Conservation (phyloP, 331 rosid species). For the Prunus yedoensis region DNA sequence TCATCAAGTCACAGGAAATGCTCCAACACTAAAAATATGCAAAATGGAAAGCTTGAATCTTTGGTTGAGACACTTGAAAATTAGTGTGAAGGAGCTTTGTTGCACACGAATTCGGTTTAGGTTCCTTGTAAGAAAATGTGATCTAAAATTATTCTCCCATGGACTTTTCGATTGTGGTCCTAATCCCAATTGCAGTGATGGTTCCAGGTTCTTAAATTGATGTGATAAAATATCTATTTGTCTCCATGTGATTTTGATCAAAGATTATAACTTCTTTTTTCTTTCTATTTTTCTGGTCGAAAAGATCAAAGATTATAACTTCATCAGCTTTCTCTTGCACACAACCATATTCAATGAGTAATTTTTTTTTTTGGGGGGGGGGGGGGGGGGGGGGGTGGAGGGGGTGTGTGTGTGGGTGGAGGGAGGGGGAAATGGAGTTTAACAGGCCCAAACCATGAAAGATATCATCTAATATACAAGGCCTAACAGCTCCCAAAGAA, state of each 20-base stretch:
- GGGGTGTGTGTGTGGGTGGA: no score
- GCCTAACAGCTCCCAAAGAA: neutral
- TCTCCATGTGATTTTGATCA: neutral
- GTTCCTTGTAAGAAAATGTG: neutral
- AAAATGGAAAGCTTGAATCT: neutral
- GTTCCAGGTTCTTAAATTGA: neutral
- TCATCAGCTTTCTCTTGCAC: neutral
- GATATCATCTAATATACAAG: no score
- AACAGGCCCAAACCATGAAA: no score
- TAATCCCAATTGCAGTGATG: neutral
- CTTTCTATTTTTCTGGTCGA: no score
- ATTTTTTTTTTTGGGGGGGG: no score
- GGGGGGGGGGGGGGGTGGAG: no score
- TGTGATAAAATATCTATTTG: neutral
- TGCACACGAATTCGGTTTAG: neutral
- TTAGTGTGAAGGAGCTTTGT: neutral
- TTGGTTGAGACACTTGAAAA: neutral
- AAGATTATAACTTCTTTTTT: neutral
- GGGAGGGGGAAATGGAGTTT: no score
- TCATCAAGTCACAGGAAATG: neutral
- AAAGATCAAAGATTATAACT: neutral
- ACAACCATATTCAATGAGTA: neutral
- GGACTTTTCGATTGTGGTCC: neutral
- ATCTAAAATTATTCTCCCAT: neutral
- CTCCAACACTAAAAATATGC: neutral